Base-by-base conservation (phyloP, 176 grass and related monocot genomes). In the Aegilops tauschii region DNA sequence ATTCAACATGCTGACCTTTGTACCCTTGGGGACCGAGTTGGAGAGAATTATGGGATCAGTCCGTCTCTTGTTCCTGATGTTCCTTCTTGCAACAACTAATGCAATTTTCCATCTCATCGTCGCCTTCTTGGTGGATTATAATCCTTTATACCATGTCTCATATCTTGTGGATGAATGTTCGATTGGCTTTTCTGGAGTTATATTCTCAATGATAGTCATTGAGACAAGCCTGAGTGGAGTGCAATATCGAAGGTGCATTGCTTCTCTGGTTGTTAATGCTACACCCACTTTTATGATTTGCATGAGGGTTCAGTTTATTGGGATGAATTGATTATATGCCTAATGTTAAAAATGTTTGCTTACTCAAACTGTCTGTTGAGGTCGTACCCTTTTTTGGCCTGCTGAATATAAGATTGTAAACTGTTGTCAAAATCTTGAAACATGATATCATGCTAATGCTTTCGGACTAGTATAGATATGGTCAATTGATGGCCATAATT, bases 21-120 rank as follows among this genome's bases (percentile, higher is more conserved):
- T 94, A 65, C 96, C 96, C 61, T 79, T 98, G 88, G 96, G 96
- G 28, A 89, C 82, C 1, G 96, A 94, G 67, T 82, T 98, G 90
- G 96, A 98, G 80, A 95, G 93, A 82, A 98, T 98, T 80, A 98
- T 98, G 96, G 96, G 96, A 82, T 98, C 96, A 77, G 69, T 98
- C 76, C 88, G 92, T 35, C 92, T 98, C 59, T 91, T 98, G 65
- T 98, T 94, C 85, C 87, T 98, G 85, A 98, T 91, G 45, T 69
- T 98, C 81, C 85, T 98, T 83, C 92, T 98, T 82, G 93, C 96
- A 83, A 94, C 93, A 74, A 91, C 86, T 65, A 98, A 98, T 88
- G 92, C 96, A 80, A 85, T 98, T 86, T 84, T 94, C 44, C 93
- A 98, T 96, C 88, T 98, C 64, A 72, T 86, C 64, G 81, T 98